A percentile compares a stretch with the other conserved stretches of the same genome.
These are phyloP conservation scores for Agrocybe pediades DNA, from an alignment of 768 basidiomycete genomes.

Conservation along the genomic window DNA sequence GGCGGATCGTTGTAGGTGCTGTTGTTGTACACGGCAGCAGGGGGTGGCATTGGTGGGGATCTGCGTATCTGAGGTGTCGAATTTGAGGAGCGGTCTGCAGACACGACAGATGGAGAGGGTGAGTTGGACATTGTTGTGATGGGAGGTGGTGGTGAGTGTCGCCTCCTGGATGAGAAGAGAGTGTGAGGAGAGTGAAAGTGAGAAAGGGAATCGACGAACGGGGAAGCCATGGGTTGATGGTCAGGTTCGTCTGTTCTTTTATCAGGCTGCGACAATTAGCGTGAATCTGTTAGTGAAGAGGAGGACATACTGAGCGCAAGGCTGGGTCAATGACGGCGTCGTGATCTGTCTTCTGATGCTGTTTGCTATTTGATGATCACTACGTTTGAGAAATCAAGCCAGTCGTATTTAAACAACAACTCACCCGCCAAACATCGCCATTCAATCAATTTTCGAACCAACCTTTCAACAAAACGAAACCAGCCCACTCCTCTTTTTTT, in stretches of 20 bases:
- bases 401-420: conserved; percentile 27
- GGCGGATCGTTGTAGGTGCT: conserved; percentile 40
- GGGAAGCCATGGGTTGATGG: conserved; percentile 28
- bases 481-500: conserved; percentile 21
- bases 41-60: conserved; percentile 33
- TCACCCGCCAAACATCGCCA: conserved; percentile 36
- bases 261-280: conserved; percentile 38
- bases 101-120: conserved; percentile 60
- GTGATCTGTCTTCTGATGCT: conserved; percentile 16
- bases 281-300: conserved; percentile 3
- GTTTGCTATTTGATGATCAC: conserved; percentile 22
- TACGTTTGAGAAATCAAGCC: conserved; percentile 23
- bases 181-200: conserved; percentile 12
- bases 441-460: conserved; percentile 19
- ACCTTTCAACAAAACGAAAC: conserved; percentile 16
- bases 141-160: conserved; percentile 45
- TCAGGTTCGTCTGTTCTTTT: conserved; percentile 28
- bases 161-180: too few species aligned
- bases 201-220: conserved; percentile 23
- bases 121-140: conserved; percentile 47
- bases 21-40: conserved; percentile 31
- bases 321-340: conserved; percentile 29
- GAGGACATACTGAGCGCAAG: conserved; percentile 33
- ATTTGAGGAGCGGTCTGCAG: conserved; percentile 59
- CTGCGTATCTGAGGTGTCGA: conserved; percentile 58